phyloP scores from a whole-genome alignment of 2,329 filamentous ascomycete genomes.

The Coleophoma crateriformis region DNA sequence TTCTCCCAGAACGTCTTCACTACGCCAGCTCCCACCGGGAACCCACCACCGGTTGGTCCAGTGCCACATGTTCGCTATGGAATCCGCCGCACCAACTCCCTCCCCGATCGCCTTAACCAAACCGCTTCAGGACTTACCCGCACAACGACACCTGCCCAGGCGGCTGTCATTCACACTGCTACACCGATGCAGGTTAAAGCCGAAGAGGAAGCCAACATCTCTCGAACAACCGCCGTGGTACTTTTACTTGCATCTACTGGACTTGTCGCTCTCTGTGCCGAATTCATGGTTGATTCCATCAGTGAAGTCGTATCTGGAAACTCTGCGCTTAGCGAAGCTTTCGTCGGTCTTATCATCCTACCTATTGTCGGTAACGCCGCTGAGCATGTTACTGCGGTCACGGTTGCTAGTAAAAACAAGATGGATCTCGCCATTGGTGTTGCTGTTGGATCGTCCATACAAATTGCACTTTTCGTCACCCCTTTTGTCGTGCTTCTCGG shows the following conservation, averaged over 20 bases:
- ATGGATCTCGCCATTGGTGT: conserved; percentile 72
- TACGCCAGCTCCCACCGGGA: conserved; percentile 32
- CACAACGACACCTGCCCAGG: conserved; percentile 5
- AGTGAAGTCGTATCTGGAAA: conserved; percentile 52
- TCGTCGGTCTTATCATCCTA: conserved; percentile 67
- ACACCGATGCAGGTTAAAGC: conserved; percentile 1
- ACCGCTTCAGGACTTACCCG: conserved; percentile 2
- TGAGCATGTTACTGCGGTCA: conserved; percentile 67
- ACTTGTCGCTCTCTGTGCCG: conserved; percentile 63
- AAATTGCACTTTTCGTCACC: conserved; percentile 66
- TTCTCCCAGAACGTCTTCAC: conserved; percentile 68
- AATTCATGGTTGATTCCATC: conserved; percentile 66
- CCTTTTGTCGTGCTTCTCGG: conserved; percentile 65
- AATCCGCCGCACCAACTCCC: conserved; percentile 69
- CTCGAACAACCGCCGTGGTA: conserved; percentile 51
- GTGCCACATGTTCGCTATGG: conserved; percentile 54
- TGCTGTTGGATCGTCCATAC: conserved; percentile 64
- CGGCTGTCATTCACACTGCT: not conserved
- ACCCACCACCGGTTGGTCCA: conserved; percentile 29
- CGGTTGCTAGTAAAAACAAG: conserved; percentile 68
- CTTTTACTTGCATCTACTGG: conserved; percentile 58
- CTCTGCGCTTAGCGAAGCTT: conserved; percentile 53
- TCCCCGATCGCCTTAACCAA: conserved; percentile 61
- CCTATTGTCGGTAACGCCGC: conserved; percentile 71
- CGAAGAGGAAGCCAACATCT: conserved; percentile 42